Evolutionary conservation across 2,329 filamentous ascomycete species (phyloP).

Genomic region (Alternaria angustiovoidea): DNA sequence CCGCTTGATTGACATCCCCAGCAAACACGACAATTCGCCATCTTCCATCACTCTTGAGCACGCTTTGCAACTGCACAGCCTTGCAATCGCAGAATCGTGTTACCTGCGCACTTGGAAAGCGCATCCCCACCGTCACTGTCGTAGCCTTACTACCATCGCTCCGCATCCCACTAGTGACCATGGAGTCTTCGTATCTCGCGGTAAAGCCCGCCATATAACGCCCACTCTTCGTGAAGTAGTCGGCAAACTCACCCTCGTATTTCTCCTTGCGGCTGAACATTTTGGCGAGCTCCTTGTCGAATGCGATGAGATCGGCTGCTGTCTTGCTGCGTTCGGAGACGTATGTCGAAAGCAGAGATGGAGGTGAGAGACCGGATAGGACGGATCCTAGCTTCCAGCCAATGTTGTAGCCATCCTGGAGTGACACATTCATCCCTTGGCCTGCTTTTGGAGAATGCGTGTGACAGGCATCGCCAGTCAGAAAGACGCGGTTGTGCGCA

Average conservation of each 20-base stretch:
- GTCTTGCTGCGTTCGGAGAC: constrained; percentile 63
- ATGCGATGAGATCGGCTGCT: constrained; percentile 64
- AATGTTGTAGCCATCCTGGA: constrained; percentile 68
- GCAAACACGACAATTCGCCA: constrained; percentile 62
- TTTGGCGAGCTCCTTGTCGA: constrained; percentile 63
- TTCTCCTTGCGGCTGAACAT: constrained; percentile 61
- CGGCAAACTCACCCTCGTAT: constrained; percentile 60
- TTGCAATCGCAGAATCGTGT: constrained; percentile 68
- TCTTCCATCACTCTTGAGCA: constrained; percentile 61
- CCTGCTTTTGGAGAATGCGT: constrained; percentile 77
- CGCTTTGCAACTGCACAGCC: constrained; percentile 60
- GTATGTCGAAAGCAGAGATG: constrained; percentile 66
- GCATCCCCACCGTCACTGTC: constrained; percentile 56
- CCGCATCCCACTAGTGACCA: constrained; percentile 52
- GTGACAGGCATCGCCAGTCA: constrained; percentile 73
- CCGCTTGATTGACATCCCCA: constrained; percentile 52
- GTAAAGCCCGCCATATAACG: constrained; percentile 69
- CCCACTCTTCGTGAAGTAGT: constrained; percentile 66
- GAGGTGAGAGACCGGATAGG: constrained; percentile 60
- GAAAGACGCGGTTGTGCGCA: constrained; percentile 70
- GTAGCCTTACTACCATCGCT: constrained; percentile 49
- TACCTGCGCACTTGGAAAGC: constrained; percentile 64
- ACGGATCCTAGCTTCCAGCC: constrained; percentile 63
- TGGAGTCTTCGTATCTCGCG: constrained; percentile 62
- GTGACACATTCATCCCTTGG: constrained; percentile 68